Conservation (phyloP, 1,139 yeast species). For the Neolecta irregularis region DNA sequence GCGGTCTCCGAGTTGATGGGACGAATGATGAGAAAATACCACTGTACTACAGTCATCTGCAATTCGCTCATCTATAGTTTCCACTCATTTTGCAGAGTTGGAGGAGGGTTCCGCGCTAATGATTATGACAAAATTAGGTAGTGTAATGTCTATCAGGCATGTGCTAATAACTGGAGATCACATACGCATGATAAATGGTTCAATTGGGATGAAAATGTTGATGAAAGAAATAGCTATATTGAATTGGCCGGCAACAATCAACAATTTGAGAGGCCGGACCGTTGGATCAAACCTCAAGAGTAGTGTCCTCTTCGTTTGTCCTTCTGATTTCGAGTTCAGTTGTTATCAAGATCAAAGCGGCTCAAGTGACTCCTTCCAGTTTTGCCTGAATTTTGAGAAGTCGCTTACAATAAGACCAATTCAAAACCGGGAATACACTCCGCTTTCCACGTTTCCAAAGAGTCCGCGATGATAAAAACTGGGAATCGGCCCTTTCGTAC, state of each 20-base stretch:
- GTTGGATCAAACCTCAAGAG: conserved; percentile 67
- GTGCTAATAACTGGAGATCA: conserved; percentile 18
- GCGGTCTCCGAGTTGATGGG: conserved; percentile 43
- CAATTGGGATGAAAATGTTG: conserved; percentile 24
- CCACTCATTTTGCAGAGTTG: conserved; percentile 60
- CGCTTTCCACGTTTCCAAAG: conserved; percentile 60
- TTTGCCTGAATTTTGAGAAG: no score
- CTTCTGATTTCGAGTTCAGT: conserved; percentile 27
- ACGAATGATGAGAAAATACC: conserved; percentile 18
- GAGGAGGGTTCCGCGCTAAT: conserved; percentile 61
- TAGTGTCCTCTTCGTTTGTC: conserved; percentile 18
- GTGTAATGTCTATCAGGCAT: background rate
- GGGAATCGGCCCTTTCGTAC: conserved; percentile 41
- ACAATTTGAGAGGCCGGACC: conserved; percentile 36
- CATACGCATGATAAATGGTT: conserved; percentile 50
- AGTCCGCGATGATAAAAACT: conserved; percentile 53
- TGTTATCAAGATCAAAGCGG: conserved; percentile 73
- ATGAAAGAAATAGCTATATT: conserved; percentile 29
- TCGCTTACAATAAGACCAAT: no score
- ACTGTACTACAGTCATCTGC: no score
- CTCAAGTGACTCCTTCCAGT: conserved; percentile 43
- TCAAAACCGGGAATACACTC: conserved; percentile 53
- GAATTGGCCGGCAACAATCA: conserved; percentile 37
- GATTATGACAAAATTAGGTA: conserved; percentile 44
- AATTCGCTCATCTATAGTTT: conserved; percentile 26